Evolutionary conservation across 371 early-diverging fungal genomes (phyloP).

Genomic region (Vavraia culicis): DNA sequence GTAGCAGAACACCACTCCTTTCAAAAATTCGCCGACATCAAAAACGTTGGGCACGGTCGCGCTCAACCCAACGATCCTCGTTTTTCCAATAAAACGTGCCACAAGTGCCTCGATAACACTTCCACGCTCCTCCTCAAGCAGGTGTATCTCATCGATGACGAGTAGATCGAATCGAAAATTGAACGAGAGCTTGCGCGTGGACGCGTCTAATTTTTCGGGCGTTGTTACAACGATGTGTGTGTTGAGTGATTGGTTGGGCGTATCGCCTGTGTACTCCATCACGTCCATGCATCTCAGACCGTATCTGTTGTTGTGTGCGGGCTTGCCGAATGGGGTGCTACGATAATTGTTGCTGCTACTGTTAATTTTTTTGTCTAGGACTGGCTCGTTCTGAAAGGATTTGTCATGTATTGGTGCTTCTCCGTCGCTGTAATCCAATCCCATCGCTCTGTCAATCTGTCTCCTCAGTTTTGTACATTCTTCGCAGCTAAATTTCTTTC

Average conservation of each 20-base stretch:
- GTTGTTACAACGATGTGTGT: constrained; percentile 92
- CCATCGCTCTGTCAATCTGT: too few species aligned
- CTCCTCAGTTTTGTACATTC: too few species aligned
- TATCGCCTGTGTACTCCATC: constrained; percentile 89
- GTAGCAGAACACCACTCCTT: constrained; percentile 73
- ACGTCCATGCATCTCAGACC: constrained; percentile 47
- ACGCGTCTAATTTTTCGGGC: constrained; percentile 98
- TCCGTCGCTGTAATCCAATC: too few species aligned
- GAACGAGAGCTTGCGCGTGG: constrained; percentile 64
- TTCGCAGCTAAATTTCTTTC: constrained; percentile 49
- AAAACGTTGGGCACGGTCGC: constrained; percentile 95
- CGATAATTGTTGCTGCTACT: too few species aligned
- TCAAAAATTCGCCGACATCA: constrained; percentile 82
- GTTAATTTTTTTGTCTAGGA: too few species aligned
- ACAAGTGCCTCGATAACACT: constrained; percentile 86
- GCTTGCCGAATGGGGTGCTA: too few species aligned
- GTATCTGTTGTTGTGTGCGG: too few species aligned
- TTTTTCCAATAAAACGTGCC: constrained; percentile 57
- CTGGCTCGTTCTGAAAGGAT: too few species aligned
- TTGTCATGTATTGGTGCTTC: too few species aligned
- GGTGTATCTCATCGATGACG: constrained; percentile 94
- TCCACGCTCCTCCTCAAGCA: constrained; percentile 91
- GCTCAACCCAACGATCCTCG: constrained; percentile 74
- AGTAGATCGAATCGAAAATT: constrained; percentile 52
- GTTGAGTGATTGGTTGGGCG: constrained; percentile 70